These are phyloP conservation scores for Talaromyces sp. DNA, from an alignment of 2,329 filamentous ascomycete genomes.

Conservation along the genomic window DNA sequence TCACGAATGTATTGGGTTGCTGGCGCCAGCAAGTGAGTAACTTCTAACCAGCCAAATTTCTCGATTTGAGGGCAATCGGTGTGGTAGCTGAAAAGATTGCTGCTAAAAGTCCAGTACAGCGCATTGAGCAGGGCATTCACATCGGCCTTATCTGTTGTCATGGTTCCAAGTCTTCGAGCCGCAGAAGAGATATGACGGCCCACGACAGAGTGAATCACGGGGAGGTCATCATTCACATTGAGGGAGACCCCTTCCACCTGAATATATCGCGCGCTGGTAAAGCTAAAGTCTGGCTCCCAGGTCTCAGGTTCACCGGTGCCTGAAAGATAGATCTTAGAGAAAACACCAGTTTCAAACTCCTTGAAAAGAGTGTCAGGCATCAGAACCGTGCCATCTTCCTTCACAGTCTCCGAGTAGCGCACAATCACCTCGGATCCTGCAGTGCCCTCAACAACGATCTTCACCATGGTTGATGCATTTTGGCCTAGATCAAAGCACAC, in stretches of 20 bases:
- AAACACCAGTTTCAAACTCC: slow-evolving; percentile 27
- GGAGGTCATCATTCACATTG: slow-evolving; percentile 8
- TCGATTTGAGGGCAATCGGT: slow-evolving; percentile 53
- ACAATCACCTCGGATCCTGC: slow-evolving; percentile 21
- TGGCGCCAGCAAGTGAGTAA: slow-evolving; percentile 50
- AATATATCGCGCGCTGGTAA: slow-evolving; percentile 29
- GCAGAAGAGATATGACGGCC: slow-evolving; percentile 27
- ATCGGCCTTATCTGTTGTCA: slow-evolving; percentile 27
- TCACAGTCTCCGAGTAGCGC: slow-evolving; percentile 22
- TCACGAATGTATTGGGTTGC: slow-evolving; percentile 52
- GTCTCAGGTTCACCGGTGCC: slow-evolving; percentile 19
- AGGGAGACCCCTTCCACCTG: slow-evolving; percentile 26
- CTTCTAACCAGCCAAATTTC: slow-evolving; percentile 55
- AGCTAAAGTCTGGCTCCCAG: slow-evolving; percentile 29
- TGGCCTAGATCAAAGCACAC: slow-evolving; percentile 27
- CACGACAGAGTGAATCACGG: slow-evolving; percentile 19
- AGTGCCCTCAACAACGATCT: slow-evolving; percentile 17
- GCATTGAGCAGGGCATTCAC: slow-evolving; percentile 36
- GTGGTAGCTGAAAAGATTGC: slow-evolving; percentile 51
- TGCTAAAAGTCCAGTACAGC: slow-evolving; percentile 50
- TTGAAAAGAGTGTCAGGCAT: slow-evolving; percentile 31
- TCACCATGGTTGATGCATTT: slow-evolving; percentile 25
- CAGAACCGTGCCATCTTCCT: slow-evolving; percentile 21
- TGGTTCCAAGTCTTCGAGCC: slow-evolving; percentile 21
- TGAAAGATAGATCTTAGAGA: slow-evolving; percentile 21